Percentiles rank a stretch among this genome's conserved stretches.
Conservation (phyloP, 352 stramenopile species). For the Phytophthora melonis region DNA sequence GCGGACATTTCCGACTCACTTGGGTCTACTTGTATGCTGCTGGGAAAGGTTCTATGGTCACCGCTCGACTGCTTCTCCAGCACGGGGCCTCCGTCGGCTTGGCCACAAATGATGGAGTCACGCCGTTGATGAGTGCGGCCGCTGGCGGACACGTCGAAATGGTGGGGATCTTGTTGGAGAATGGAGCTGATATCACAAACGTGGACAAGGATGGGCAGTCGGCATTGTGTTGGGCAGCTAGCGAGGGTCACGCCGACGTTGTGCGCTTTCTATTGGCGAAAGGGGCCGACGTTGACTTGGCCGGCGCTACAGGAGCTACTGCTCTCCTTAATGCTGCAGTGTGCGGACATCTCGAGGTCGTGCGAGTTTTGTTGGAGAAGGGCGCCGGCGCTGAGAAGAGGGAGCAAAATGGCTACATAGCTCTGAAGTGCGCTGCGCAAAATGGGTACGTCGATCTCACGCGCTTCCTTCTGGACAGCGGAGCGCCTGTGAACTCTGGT, state of each 20-base stretch:
- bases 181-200: conserved; percentile 1
- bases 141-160: background rate
- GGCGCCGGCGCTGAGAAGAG: background rate
- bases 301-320: background rate
- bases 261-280: conserved; percentile 12
- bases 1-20: too few species aligned
- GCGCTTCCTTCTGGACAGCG: background rate
- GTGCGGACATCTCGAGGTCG: background rate
- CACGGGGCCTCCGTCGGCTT: too few species aligned
- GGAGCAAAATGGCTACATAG: background rate
- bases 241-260: background rate
- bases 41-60: too few species aligned
- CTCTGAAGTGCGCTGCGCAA: too few species aligned
- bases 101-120: too few species aligned
- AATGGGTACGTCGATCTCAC: too few species aligned
- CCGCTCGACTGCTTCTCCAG: too few species aligned
- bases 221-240: background rate
- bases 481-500: too few species aligned
- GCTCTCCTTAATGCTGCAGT: background rate
- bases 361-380: background rate
- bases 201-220: background rate
- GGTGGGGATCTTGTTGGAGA: background rate
- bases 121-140: background rate
- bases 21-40: too few species aligned
- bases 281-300: background rate